These are phyloP conservation scores for Lichtheimia ramosa DNA, from an alignment of 371 early-diverging fungal genomes.

Conservation along the genomic window DNA sequence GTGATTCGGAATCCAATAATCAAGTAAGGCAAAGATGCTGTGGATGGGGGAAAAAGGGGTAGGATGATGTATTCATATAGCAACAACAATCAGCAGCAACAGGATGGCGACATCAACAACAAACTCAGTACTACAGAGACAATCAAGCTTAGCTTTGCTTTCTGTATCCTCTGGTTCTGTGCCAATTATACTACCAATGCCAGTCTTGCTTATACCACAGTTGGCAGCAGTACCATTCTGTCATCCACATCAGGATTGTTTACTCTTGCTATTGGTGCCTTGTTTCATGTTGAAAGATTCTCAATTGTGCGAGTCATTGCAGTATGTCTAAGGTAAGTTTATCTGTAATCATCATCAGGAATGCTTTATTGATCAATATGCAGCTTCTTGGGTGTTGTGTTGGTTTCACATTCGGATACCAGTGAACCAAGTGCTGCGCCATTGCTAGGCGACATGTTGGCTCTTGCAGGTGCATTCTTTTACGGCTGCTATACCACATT, in stretches of 20 bases:
- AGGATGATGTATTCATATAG: background rate
- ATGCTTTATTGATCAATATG: background rate
- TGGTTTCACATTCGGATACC: slow-evolving; percentile 52
- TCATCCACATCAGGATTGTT: slow-evolving; percentile 77
- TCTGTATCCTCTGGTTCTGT: slow-evolving; percentile 81
- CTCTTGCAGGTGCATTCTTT: slow-evolving; percentile 72
- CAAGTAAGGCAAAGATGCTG: background rate
- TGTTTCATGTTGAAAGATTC: slow-evolving; percentile 63
- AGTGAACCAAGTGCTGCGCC: slow-evolving; percentile 9
- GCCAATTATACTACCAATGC: slow-evolving; percentile 80
- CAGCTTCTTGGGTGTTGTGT: slow-evolving; percentile 61
- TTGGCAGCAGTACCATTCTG: slow-evolving; percentile 81
- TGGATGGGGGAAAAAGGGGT: background rate
- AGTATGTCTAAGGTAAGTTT: slow-evolving; percentile 62
- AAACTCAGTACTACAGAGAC: slow-evolving; percentile 52
- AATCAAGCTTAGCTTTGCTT: slow-evolving; percentile 67
- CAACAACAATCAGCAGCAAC: background rate
- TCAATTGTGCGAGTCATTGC: slow-evolving; percentile 55
- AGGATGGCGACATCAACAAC: slow-evolving; percentile 3
- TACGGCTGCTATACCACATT: slow-evolving; percentile 82
- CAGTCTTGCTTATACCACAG: slow-evolving; percentile 76
- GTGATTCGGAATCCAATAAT: slow-evolving; percentile 2
- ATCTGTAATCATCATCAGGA: background rate
- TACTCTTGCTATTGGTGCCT: slow-evolving; percentile 72
- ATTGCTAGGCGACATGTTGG: slow-evolving; percentile 66